Conservation (phyloP, 148 eudicot species). For the Euryodendron excelsum region DNA sequence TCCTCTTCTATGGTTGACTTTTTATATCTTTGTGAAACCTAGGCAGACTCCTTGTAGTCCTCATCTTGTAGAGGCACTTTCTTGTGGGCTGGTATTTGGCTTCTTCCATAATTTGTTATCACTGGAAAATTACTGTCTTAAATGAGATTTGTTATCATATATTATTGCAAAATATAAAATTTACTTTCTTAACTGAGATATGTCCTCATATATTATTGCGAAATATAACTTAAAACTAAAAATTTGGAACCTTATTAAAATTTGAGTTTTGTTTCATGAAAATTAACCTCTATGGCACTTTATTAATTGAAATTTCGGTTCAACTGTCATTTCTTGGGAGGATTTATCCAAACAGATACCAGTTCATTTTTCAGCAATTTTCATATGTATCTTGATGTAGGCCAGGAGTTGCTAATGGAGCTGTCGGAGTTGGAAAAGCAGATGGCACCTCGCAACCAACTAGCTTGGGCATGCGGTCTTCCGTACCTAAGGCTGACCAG, state of each 20-base stretch:
- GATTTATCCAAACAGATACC: neutral
- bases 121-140: neutral
- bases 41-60: neutral
- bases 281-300: neutral
- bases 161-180: neutral
- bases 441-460: slow-evolving; percentile 41
- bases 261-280: neutral
- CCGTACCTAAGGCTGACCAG: slow-evolving; percentile 51
- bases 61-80: neutral
- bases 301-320: neutral
- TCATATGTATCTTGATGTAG: slow-evolving; percentile 29
- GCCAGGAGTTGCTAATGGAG: slow-evolving; percentile 50
- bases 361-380: slow-evolving; percentile 1
- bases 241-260: neutral
- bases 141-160: neutral
- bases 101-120: neutral
- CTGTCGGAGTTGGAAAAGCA: slow-evolving; percentile 44
- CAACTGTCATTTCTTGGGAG: neutral
- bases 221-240: neutral
- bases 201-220: neutral
- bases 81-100: neutral
- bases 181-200: neutral
- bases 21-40: neutral
- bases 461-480: slow-evolving; percentile 47
- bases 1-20: neutral